Evolutionary conservation across 2,329 filamentous ascomycete species (phyloP), one percentile per base, ranked within the genome.

Genomic region (Beauveria australis): DNA sequence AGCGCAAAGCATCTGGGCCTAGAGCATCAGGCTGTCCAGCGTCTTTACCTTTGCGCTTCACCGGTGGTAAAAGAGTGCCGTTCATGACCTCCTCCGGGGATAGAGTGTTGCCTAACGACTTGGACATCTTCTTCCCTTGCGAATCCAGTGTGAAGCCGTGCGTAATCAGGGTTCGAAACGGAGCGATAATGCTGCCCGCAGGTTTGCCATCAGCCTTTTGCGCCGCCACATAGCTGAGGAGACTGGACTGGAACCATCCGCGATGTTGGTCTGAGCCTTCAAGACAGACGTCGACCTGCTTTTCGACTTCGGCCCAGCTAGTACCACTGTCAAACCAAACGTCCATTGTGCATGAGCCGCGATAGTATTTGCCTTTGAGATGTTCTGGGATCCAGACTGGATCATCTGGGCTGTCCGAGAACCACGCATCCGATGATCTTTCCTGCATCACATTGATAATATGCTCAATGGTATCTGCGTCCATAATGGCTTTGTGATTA

Each of bases 311-410:
- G 4, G 80, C 89, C 94, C 94, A 99, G 69, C 91, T 96, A 54
- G 89, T 96, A 6, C 94, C 94, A 66, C 94, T 97, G 72, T 99
- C 94, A 67, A 99, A 99, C 94, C 94, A 99, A 10, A 99, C 94
- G 72, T 99, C 94, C 94, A 99, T 99, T 0, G 94, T 99, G 69
- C 99, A 94, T 48, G 80, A 89, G 16, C 93, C 93, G 64, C 94
- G 88, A 53, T 82, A 79, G 70, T 88, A 94, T 5, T 76, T 70
- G 9, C 78, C 78, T 40, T 60, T 28, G 18, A 96, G 76, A 10
- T 83, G 81, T 6, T 83, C 74, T 2, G 87, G 85, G 37, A 95
- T 79, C 93, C 93, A 99, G 0, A 83, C 84, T 26, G 81, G 76
- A 57, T 97, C 92, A 63, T 92, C 82, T 1, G 81, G 77, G 16